Conservation (phyloP, 2,329 filamentous ascomycete genomes). For the Beauveria varroae region DNA sequence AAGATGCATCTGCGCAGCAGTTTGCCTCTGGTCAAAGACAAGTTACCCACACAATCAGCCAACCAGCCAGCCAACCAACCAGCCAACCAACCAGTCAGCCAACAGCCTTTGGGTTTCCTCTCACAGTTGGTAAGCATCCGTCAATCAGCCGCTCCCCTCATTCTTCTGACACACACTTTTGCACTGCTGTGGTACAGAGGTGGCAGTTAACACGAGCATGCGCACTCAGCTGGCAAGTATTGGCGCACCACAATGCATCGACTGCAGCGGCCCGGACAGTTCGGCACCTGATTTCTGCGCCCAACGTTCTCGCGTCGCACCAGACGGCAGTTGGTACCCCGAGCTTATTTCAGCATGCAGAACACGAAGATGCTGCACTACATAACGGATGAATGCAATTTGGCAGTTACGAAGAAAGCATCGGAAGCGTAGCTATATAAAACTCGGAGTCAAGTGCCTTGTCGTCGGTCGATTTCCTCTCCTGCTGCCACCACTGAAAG, state of each 20-base stretch:
- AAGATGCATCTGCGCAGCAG: too few species aligned
- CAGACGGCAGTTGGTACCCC: background rate
- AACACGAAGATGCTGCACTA: constrained; percentile 6
- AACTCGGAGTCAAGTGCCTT: background rate
- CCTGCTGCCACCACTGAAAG: background rate
- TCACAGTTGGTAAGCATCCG: background rate
- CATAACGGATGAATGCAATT: background rate
- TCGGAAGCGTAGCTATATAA: background rate
- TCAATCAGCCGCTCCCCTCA: background rate
- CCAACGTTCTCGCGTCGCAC: background rate
- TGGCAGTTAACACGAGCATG: background rate
- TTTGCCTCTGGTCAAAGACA: background rate
- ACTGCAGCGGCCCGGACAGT: background rate
- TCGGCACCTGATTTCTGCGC: background rate
- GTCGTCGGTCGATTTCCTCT: background rate
- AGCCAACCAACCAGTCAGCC: too few species aligned
- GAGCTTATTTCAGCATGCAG: constrained; percentile 2
- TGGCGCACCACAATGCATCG: background rate
- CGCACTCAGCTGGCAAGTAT: background rate
- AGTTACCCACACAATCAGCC: background rate
- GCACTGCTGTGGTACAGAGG: background rate
- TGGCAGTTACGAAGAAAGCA: background rate
- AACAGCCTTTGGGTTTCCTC: background rate
- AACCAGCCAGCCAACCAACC: too few species aligned
- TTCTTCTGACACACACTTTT: background rate